Conservation (phyloP, 306 rosid genomes). For the Pyrus betulifolia region DNA sequence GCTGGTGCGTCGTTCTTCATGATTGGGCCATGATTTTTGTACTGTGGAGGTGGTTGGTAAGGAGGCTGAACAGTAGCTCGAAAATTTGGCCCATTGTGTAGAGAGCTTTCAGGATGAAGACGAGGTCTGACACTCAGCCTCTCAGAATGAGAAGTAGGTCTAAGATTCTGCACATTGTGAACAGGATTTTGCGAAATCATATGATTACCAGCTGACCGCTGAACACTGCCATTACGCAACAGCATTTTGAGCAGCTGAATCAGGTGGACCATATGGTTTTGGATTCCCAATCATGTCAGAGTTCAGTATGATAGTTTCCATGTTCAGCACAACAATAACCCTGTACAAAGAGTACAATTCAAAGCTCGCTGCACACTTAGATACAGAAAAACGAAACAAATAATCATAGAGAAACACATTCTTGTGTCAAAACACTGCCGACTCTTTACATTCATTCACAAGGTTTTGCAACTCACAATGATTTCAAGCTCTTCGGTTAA, state of each 20-base stretch:
- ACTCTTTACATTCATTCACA: neutral
- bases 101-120: neutral
- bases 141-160: constrained; percentile 63
- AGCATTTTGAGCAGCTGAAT: constrained; percentile 30
- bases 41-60: constrained; percentile 74
- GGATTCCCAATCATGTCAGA: constrained; percentile 80
- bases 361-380: neutral
- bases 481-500: neutral
- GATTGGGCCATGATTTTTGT: constrained; percentile 64
- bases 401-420: no score
- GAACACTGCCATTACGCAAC: constrained; percentile 17
- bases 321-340: constrained; percentile 69
- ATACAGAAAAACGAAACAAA: neutral
- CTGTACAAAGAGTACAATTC: constrained; percentile 33
- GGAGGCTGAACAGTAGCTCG: constrained; percentile 81
- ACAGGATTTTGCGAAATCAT: constrained; percentile 26
- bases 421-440: neutral
- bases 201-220: constrained; percentile 27
- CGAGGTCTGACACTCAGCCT: neutral
- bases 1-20: constrained; percentile 95
- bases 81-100: constrained; percentile 28
- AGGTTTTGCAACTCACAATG: neutral
- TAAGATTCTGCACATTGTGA: constrained; percentile 40
- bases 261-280: constrained; percentile 34
- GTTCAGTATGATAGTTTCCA: constrained; percentile 74